Evolutionary conservation across 257 asterid genomes (phyloP).

Genomic region (Petrea volubilis): DNA sequence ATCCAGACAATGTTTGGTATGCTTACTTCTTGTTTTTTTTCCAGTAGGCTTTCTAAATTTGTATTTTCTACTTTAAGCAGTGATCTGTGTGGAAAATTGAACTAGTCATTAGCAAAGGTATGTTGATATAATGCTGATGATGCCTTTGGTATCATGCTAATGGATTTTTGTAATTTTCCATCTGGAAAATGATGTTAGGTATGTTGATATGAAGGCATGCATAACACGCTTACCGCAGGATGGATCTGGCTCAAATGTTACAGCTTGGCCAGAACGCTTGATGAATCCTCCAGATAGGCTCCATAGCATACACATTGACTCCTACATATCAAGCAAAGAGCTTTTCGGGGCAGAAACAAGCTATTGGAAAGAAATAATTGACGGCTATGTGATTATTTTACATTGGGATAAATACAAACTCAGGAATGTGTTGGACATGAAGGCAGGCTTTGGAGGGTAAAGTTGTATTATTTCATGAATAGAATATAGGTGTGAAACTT

Average conservation of each 20-base stretch:
- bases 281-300: conserved; percentile 91
- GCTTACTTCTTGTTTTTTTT: conserved; percentile 11
- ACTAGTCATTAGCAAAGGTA: conserved; percentile 9
- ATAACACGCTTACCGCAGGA: conserved; percentile 75
- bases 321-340: conserved; percentile 76
- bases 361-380: conserved; percentile 82
- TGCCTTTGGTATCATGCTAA: background rate
- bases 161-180: conserved; percentile 13
- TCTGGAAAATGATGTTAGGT: conserved; percentile 50
- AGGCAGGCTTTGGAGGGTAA: conserved; percentile 98
- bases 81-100: background rate
- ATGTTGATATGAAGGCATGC: conserved; percentile 84
- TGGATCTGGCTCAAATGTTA: conserved; percentile 75
- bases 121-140: conserved; percentile 1
- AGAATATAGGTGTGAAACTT: background rate
- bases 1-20: conserved; percentile 88
- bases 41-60: background rate
- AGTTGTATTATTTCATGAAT: conserved; percentile 7
- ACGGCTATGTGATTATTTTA: conserved; percentile 55
- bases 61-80: background rate
- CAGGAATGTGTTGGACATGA: conserved; percentile 95
- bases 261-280: conserved; percentile 86
- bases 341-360: conserved; percentile 75
- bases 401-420: conserved; percentile 63
- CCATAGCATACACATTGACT: conserved; percentile 77